Percentiles rank a stretch among this genome's conserved stretches.
phyloP scores from a whole-genome alignment of 495 filamentous ascomycete genomes.

The Lophiostoma macrostomum region DNA sequence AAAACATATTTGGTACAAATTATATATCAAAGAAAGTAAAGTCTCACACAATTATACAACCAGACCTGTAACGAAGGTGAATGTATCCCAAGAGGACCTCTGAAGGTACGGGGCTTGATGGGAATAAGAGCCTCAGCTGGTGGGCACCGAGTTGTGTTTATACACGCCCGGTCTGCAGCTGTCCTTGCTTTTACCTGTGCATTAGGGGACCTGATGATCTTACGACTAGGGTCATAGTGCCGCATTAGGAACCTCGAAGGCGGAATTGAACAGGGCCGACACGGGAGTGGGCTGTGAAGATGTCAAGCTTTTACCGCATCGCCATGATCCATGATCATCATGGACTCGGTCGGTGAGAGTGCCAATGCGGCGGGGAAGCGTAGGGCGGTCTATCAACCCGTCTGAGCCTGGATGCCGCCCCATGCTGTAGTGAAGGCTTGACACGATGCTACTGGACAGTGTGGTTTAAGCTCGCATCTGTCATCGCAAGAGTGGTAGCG shows the following conservation, averaged over 20 bases:
- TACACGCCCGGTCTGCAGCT: not conserved
- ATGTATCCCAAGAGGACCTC: not conserved
- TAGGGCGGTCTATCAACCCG: not conserved
- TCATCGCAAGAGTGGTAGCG: not conserved
- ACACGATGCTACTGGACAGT: constrained; percentile 1
- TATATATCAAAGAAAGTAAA: constrained; percentile 3
- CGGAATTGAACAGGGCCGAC: constrained; percentile 7
- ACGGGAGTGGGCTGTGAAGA: constrained; percentile 5
- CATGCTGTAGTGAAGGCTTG: not conserved
- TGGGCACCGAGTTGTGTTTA: constrained; percentile 5
- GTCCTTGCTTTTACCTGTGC: constrained; percentile 4
- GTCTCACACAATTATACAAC: not conserved
- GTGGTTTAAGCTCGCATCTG: not conserved
- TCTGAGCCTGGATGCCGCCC: not conserved
- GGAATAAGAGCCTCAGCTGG: not conserved
- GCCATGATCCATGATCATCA: constrained; percentile 25
- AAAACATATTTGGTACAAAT: constrained; percentile 17
- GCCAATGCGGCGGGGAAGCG: not conserved
- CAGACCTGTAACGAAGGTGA: constrained; percentile 16
- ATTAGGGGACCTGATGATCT: constrained; percentile 13
- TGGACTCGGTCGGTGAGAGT: not conserved
- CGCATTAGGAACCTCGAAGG: not conserved
- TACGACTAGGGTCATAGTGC: constrained; percentile 9
- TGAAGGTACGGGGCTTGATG: not conserved
- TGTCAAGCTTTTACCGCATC: constrained; percentile 18